Evolutionary conservation across 768 basidiomycete species (phyloP).

Genomic region (Podaxis mareebaensis): DNA sequence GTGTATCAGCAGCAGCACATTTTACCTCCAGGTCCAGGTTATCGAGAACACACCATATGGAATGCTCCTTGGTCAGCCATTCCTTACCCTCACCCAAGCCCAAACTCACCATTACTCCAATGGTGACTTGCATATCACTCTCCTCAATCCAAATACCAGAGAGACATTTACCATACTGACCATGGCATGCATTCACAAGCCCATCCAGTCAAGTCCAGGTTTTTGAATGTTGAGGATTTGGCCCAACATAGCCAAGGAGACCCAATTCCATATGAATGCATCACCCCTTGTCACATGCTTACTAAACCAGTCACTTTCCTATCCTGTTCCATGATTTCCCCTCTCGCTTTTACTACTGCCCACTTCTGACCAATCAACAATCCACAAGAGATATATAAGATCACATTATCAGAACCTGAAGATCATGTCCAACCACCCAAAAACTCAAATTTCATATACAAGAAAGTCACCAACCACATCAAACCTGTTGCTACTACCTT

Average conservation of each 20-base stretch:
- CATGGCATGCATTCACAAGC: neutral
- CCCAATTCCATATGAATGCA: neutral
- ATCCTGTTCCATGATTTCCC: neutral
- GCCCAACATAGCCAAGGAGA: neutral
- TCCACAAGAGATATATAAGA: neutral
- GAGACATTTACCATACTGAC: neutral
- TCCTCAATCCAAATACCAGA: constrained; percentile 4
- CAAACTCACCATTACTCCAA: constrained; percentile 3
- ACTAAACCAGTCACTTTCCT: neutral
- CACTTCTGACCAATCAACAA: neutral
- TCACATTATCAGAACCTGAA: neutral
- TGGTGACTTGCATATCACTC: constrained; percentile 7
- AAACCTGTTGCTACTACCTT: neutral
- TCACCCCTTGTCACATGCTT: neutral
- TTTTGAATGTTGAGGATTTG: neutral
- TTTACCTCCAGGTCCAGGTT: constrained; percentile 22
- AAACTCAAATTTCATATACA: neutral
- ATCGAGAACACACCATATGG: constrained; percentile 20
- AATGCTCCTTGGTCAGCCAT: constrained; percentile 19
- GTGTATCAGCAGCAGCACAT: constrained; percentile 9
- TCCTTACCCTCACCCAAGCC: constrained; percentile 11
- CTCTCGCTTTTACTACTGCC: neutral
- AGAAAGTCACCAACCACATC: neutral
- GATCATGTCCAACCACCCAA: neutral
- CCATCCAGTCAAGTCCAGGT: neutral